A percentile compares a stretch with the other conserved stretches of the same genome.
Conservation (phyloP, 139 green algal species). For the Chlorella vulgaris region DNA sequence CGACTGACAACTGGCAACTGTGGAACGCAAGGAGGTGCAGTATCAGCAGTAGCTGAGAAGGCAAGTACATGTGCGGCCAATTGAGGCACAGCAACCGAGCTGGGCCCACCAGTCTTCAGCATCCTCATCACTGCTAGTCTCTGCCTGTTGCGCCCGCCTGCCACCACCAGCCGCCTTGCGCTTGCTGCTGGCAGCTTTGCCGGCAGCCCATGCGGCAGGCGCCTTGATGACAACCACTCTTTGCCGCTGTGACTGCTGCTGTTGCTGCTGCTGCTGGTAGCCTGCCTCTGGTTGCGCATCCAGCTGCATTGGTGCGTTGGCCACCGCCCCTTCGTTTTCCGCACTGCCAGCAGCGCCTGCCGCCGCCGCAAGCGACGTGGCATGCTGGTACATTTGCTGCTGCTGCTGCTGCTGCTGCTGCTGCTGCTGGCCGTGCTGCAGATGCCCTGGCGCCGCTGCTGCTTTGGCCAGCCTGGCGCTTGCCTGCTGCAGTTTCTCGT, state of each 20-base stretch:
- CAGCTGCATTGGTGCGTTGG: constrained; percentile 6
- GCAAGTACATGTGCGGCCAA: no score
- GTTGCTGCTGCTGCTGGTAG: constrained; percentile 1
- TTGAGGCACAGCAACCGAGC: no score
- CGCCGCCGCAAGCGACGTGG: not conserved
- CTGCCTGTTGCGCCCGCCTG: not conserved
- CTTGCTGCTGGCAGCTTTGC: constrained; percentile 4
- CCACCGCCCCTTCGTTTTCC: constrained; percentile 4
- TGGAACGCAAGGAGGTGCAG: no score
- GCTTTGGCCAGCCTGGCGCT: constrained; percentile 6
- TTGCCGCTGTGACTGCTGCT: not conserved
- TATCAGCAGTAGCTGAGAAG: no score
- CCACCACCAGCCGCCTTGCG: constrained; percentile 6
- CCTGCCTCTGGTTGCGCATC: constrained; percentile 7
- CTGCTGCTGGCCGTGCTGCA: not conserved
- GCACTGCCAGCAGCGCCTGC: not conserved
- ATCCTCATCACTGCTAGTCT: not conserved
- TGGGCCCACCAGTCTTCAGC: constrained; percentile 16
- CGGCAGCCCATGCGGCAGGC: not conserved
- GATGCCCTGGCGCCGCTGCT: not conserved
- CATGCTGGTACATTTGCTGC: not conserved
- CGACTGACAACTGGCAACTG: no score
- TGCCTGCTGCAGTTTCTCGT: constrained; percentile 44
- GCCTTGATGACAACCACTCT: not conserved
- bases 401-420: not conserved